These are phyloP conservation scores for Aureobasidium sp. DNA, from an alignment of 2,329 filamentous ascomycete species.

Conservation along the genomic window DNA sequence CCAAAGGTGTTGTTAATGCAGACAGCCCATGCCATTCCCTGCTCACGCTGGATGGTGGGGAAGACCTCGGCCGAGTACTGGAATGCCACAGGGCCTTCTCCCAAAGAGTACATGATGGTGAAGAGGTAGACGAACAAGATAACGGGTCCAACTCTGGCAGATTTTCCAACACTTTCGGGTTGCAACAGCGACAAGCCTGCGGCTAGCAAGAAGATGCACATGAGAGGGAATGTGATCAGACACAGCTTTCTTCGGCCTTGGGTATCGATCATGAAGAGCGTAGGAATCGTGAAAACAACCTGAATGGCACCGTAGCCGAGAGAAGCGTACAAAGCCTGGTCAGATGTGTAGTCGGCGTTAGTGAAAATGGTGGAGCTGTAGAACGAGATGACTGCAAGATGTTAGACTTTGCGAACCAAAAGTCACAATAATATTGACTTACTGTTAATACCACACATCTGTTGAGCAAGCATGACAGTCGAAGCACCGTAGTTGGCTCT, in stretches of 20 bases:
- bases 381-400: slow-evolving; percentile 20
- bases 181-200: slow-evolving; percentile 36
- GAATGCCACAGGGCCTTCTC: slow-evolving; percentile 35
- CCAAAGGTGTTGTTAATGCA: slow-evolving; percentile 47
- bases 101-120: slow-evolving; percentile 43
- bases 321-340: slow-evolving; percentile 33
- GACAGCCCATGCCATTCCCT: slow-evolving; percentile 44
- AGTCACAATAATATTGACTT: not conserved
- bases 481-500: slow-evolving; percentile 27
- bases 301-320: slow-evolving; percentile 40
- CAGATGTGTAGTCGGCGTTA: slow-evolving; percentile 28
- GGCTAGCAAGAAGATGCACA: slow-evolving; percentile 43
- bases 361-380: slow-evolving; percentile 31
- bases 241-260: slow-evolving; percentile 37
- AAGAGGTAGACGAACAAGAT: slow-evolving; percentile 42
- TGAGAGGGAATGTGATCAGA: slow-evolving; percentile 36
- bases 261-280: slow-evolving; percentile 39
- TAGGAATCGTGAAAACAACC: slow-evolving; percentile 39
- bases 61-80: slow-evolving; percentile 39
- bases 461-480: slow-evolving; percentile 24
- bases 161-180: slow-evolving; percentile 16
- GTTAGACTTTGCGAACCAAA: slow-evolving; percentile 10
- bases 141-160: slow-evolving; percentile 30
- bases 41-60: slow-evolving; percentile 37
- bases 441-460: slow-evolving; percentile 13